Evolutionary conservation across 805 yeast genomes (phyloP).

Genomic region (Wickerhamomyces rabaulensis): DNA sequence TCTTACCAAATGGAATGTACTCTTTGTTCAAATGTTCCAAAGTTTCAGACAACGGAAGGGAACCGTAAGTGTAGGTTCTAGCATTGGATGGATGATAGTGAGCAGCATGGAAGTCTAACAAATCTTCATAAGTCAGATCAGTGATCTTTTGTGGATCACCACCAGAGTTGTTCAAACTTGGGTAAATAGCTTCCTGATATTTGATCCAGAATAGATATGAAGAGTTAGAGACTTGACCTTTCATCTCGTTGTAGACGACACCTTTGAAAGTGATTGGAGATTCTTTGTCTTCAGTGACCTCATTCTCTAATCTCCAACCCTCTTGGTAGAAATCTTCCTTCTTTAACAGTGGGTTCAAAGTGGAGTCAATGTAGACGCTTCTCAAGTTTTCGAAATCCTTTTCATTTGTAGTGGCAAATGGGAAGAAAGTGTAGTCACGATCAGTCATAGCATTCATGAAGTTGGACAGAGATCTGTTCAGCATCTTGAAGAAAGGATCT

Average conservation of each 20-base stretch:
- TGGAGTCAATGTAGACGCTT: constrained; percentile 84
- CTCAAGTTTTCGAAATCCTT: constrained; percentile 79
- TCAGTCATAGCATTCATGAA: constrained; percentile 99
- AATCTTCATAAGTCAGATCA: constrained; percentile 63
- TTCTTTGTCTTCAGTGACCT: constrained; percentile 45
- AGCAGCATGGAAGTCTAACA: constrained; percentile 66
- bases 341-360: constrained; percentile 72
- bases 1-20: constrained; percentile 48
- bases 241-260: constrained; percentile 97
- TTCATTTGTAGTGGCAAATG: constrained; percentile 89
- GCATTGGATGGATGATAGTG: constrained; percentile 91
- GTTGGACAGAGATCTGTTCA: constrained; percentile 87
- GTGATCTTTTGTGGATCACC: constrained; percentile 89
- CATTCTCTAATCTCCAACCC: constrained; percentile 94
- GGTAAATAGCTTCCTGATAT: constrained; percentile 78
- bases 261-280: constrained; percentile 81
- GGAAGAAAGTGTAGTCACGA: constrained; percentile 91
- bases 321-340: constrained; percentile 87
- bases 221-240: constrained; percentile 90
- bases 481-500: constrained; percentile 97
- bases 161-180: constrained; percentile 83
- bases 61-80: constrained; percentile 83
- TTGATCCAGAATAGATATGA: constrained; percentile 80
- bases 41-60: constrained; percentile 58
- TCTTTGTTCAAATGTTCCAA: constrained; percentile 49